Evolutionary conservation across 2,329 filamentous ascomycete species (phyloP), one percentile per base, ranked within the genome.

Genomic region (Byssochlamys sp.): DNA sequence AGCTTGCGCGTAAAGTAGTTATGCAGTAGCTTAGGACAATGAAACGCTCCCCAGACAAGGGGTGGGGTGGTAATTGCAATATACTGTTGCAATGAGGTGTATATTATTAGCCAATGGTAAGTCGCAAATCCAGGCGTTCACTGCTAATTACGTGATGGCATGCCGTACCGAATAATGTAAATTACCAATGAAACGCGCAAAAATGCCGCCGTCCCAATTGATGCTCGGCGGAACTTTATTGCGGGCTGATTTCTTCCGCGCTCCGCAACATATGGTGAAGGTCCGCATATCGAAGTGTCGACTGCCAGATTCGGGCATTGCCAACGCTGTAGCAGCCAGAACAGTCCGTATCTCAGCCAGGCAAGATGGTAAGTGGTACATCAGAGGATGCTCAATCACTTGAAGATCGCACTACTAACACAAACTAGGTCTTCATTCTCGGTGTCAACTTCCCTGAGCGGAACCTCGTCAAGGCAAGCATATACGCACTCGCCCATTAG

Each of bases 401-500:
- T 48, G 33, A 55, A 48, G 35, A 45, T 19, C 14, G 4, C 2
- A 7, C 7, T 24, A 6, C 35, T 45, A n/a, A 45, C 35, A 19
- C 35, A 7, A 19, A 45, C n/a, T 59, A 90, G 89, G 88, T 91
- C 69, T 89, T 94, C 79, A 86, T 97, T 68, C 81, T 92, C 69
- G 89, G 90, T 67, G 80, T 89, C 78, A 91, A 88, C 78, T 96
- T 97, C 79, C 78, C 84, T 66, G 91, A 96, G 77, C 77, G 80
- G 68, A 86, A 87, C 74, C 83, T 96, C 69, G 87, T 97, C 72
- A 88, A 88, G 80, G 90, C 90, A 84, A 73, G 77, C 53, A 52
- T 52, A 3, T 52, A 28, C 53, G 45, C 52, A 45, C 52, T 56
- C 35, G 26, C 49, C n/a, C 48, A 57, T 61, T 50, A 54, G 53